These are phyloP conservation scores for Hysterangium stoloniferum DNA, from an alignment of 768 basidiomycete genomes.

Conservation along the genomic window DNA sequence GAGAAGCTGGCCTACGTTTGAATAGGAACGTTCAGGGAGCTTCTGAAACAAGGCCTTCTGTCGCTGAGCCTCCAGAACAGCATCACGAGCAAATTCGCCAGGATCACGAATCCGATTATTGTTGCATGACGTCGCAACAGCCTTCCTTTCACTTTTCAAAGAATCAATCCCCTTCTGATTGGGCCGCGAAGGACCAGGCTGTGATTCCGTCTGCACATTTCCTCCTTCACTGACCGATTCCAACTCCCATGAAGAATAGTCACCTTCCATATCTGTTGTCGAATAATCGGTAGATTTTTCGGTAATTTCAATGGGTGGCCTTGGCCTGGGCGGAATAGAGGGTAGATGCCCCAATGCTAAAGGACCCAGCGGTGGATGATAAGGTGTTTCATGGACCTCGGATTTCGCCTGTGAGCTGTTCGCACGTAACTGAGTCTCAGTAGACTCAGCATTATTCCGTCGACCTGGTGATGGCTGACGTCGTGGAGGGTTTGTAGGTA, in stretches of 20 bases:
- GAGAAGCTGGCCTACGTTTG: slow-evolving; percentile 34
- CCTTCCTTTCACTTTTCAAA: slow-evolving; percentile 16
- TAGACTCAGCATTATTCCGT: neutral
- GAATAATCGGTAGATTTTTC: neutral
- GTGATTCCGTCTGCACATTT: slow-evolving; percentile 18
- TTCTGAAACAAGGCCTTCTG: slow-evolving; percentile 66
- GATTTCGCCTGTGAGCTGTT: neutral
- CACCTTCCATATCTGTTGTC: slow-evolving; percentile 3
- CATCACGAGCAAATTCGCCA: slow-evolving; percentile 26
- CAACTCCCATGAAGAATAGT: slow-evolving; percentile 35
- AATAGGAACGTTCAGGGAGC: slow-evolving; percentile 57
- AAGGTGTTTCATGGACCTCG: neutral
- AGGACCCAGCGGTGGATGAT: neutral
- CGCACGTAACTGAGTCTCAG: neutral
- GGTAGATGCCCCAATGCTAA: slow-evolving; percentile 5
- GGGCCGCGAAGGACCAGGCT: too few species aligned
- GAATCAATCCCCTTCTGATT: slow-evolving; percentile 14
- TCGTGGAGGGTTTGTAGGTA: slow-evolving; percentile 9
- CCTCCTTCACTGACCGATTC: slow-evolving; percentile 33
- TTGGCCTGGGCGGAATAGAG: neutral
- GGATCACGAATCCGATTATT: slow-evolving; percentile 25
- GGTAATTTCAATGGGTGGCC: neutral
- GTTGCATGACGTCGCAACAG: slow-evolving; percentile 22
- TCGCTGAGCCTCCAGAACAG: slow-evolving; percentile 54
- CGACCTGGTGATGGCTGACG: neutral